Percentiles rank a stretch among this genome's conserved stretches.
phyloP scores from a whole-genome alignment of 2,329 filamentous ascomycete species.

The Ascochyta koolunga region DNA sequence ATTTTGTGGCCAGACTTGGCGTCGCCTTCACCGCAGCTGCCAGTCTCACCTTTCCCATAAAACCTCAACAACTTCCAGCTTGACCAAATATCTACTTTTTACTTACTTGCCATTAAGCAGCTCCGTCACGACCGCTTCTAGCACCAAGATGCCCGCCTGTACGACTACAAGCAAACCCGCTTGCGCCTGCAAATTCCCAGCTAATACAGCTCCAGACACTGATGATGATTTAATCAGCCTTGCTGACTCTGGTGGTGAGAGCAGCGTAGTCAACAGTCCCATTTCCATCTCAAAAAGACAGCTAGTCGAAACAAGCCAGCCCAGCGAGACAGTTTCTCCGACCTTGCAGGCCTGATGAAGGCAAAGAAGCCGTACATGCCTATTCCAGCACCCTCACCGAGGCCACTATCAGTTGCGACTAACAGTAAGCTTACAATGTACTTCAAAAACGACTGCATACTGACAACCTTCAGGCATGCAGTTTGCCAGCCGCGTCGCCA shows the following conservation, averaged over 20 bases:
- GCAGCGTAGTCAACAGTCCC: neutral
- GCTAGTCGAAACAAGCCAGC: neutral
- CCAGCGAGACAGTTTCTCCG: slow-evolving; percentile 26
- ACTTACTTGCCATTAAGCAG: neutral
- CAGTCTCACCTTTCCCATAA: neutral
- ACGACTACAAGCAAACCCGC: neutral
- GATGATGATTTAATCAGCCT: slow-evolving; percentile 22
- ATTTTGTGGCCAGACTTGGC: neutral
- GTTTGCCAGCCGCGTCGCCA: neutral
- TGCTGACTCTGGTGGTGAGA: neutral
- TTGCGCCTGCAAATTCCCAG: neutral
- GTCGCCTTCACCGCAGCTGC: slow-evolving; percentile 2
- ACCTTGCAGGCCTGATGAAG: slow-evolving; percentile 24
- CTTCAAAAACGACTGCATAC: neutral
- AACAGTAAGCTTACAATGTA: slow-evolving; percentile 5
- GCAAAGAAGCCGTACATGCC: slow-evolving; percentile 24
- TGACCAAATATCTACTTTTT: neutral
- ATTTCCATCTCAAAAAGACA: neutral
- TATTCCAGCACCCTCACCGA: neutral
- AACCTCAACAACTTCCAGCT: neutral
- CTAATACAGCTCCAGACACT: slow-evolving; percentile 3
- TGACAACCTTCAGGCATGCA: slow-evolving; percentile 12
- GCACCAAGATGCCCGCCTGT: slow-evolving; percentile 5
- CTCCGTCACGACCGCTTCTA: neutral
- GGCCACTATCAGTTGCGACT: neutral